Evolutionary conservation across 208 protist species (phyloP).

Genomic region (Leishmania amazonensis): DNA sequence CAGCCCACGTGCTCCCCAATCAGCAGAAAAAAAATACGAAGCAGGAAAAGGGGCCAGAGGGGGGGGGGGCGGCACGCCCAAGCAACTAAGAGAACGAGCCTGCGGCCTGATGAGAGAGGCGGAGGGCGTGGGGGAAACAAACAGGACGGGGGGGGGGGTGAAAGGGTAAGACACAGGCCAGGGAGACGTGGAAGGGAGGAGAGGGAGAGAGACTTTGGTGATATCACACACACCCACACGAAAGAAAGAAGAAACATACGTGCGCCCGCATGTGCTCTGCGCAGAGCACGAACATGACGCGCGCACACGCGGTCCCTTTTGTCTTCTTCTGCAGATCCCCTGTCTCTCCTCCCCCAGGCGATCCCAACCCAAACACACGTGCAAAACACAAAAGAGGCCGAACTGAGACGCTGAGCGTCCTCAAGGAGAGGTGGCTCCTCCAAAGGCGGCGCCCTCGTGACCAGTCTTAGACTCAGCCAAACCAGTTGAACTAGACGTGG

Average conservation of each 20-base stretch:
- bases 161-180: neutral
- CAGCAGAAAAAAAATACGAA: neutral
- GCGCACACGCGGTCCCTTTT: neutral
- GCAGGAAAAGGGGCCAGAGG: neutral
- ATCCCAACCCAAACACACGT: neutral
- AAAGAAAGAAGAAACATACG: neutral
- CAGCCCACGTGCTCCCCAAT: neutral
- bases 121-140: neutral
- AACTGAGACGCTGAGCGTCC: neutral
- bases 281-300: neutral
- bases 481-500: neutral
- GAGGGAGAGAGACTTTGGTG: neutral
- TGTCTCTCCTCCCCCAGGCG: neutral
- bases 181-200: neutral
- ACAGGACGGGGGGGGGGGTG: neutral
- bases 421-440: neutral
- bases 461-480: neutral
- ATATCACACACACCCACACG: neutral
- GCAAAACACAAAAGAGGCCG: too few species aligned
- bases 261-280: neutral
- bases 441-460: neutral
- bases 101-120: neutral
- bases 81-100: neutral
- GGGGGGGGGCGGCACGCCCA: neutral
- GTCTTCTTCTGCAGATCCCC: neutral